phyloP scores from a whole-genome alignment of 2,329 filamentous ascomycete species.

The Aphanocladium album region DNA sequence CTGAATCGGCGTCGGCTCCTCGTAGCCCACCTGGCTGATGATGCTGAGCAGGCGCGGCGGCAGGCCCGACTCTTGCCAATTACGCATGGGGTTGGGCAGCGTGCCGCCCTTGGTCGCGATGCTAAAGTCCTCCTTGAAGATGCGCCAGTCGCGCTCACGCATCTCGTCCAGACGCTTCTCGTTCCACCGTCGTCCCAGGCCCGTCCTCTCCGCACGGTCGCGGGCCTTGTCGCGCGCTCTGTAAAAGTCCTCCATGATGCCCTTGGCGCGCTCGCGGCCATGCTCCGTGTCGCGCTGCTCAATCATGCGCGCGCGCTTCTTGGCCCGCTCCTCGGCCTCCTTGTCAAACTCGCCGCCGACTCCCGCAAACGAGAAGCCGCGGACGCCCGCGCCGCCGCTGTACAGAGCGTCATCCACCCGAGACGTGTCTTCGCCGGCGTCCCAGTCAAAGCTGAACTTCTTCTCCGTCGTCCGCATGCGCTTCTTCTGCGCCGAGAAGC shows the following conservation, averaged over 20 bases:
- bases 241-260: conserved; percentile 79
- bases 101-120: conserved; percentile 89
- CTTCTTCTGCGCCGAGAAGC: conserved; percentile 94
- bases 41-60: conserved; percentile 75
- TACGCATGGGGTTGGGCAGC: conserved; percentile 95
- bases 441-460: conserved; percentile 99
- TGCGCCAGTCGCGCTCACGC: conserved; percentile 97
- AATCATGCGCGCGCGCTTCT: conserved; percentile 62
- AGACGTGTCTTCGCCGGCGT: conserved; percentile 81
- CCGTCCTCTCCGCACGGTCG: conserved; percentile 67
- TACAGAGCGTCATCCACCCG: conserved; percentile 71
- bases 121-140: conserved; percentile 99
- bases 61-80: conserved; percentile 79
- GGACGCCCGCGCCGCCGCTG: conserved; percentile 26
- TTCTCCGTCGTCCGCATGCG: conserved; percentile 85
- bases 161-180: conserved; percentile 90
- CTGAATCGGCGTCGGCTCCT: conserved; percentile 87
- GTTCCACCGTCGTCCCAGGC: conserved; percentile 89
- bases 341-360: conserved; percentile 48
- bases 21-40: conserved; percentile 80
- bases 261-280: conserved; percentile 68
- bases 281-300: conserved; percentile 70
- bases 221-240: conserved; percentile 56
- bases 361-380: conserved; percentile 39
- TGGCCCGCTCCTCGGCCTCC: conserved; percentile 49